These are phyloP conservation scores for Jaltomata sinuosa DNA, from an alignment of 257 asterid genomes.

Conservation along the genomic window DNA sequence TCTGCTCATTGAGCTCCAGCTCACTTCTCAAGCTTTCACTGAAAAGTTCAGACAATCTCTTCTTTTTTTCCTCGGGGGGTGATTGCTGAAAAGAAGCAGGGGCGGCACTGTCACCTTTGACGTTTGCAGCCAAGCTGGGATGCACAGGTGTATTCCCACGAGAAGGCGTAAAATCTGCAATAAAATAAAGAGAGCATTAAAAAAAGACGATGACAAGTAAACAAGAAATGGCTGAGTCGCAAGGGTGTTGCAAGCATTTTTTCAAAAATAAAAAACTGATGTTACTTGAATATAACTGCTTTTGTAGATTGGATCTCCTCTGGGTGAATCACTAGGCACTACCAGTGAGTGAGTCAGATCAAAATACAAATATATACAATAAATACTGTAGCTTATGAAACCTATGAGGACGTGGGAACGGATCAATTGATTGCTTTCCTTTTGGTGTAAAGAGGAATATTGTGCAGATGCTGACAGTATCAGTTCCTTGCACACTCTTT, in stretches of 20 bases:
- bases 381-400: not conserved
- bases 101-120: not conserved
- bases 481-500: not conserved
- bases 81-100: not conserved
- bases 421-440: not conserved
- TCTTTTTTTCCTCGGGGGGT: constrained; percentile 43
- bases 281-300: not conserved
- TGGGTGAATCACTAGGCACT: not conserved
- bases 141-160: constrained; percentile 72
- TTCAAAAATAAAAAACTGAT: not conserved
- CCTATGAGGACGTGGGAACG: not conserved
- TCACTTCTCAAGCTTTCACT: constrained; percentile 27
- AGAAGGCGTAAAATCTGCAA: constrained; percentile 67
- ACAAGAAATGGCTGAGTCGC: not conserved
- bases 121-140: constrained; percentile 25
- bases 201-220: not conserved
- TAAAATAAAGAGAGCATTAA: not conserved
- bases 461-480: not conserved
- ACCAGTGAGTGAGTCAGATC: not conserved
- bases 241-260: not conserved
- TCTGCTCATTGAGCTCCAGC: constrained; percentile 10
- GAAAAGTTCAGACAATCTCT: constrained; percentile 56
- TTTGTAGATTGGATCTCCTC: not conserved
- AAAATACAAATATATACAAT: not conserved
- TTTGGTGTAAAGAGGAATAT: not conserved